A percentile compares a stretch with the other conserved stretches of the same genome.
Evolutionary conservation across 129 eudicot species (phyloP).

Genomic region (Calendula officinalis): DNA sequence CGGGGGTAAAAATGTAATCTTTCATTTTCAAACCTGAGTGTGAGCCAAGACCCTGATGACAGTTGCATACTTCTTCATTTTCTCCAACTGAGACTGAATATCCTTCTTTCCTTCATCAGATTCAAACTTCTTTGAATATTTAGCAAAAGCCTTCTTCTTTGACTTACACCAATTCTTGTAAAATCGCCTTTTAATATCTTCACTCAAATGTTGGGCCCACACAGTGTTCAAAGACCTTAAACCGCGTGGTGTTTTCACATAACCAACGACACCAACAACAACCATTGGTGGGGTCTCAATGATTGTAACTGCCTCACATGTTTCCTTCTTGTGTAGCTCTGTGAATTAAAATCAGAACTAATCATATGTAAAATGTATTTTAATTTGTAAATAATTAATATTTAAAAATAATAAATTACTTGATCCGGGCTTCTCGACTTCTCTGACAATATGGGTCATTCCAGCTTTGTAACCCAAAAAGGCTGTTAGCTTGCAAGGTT

Average conservation of each 20-base stretch:
- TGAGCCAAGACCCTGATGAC: conserved; percentile 50
- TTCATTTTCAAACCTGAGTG: conserved; percentile 32
- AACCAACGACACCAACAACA: conserved; percentile 46
- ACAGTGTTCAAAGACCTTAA: neutral
- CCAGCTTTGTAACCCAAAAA: conserved; percentile 47
- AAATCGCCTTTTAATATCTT: conserved; percentile 49
- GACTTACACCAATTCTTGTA: conserved; percentile 57
- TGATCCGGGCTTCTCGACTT: conserved; percentile 42
- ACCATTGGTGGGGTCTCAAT: conserved; percentile 27
- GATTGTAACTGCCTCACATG: conserved; percentile 39
- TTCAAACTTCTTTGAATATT: conserved; percentile 29
- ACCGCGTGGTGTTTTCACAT: conserved; percentile 39
- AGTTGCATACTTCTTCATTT: conserved; percentile 33
- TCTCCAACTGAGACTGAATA: conserved; percentile 31
- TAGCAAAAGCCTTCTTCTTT: conserved; percentile 52
- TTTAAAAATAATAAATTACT: conserved; percentile 15
- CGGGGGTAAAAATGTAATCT: too few species aligned
- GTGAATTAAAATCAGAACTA: neutral
- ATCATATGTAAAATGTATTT: neutral
- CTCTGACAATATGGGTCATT: conserved; percentile 41
- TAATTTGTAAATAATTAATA: neutral
- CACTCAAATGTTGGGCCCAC: conserved; percentile 39
- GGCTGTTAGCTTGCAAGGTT: neutral
- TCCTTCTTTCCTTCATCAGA: conserved; percentile 45
- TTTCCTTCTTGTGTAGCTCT: conserved; percentile 36